phyloP scores from a whole-genome alignment of 2,329 filamentous ascomycete species.

The Diaporthe aspalathi region DNA sequence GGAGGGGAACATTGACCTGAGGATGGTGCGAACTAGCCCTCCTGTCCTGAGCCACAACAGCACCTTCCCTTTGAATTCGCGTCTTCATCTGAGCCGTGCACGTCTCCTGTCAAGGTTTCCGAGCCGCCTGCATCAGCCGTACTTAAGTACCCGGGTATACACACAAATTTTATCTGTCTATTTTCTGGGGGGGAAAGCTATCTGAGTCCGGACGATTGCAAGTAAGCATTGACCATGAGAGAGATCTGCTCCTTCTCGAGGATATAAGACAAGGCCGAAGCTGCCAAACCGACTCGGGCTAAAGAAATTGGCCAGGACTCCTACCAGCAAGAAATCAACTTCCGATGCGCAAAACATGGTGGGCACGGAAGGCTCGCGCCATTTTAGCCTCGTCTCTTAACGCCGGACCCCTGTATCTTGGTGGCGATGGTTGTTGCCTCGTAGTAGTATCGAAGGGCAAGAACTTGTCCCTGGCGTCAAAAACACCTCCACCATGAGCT shows the following conservation, averaged over 20 bases:
- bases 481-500: slow-evolving; percentile 5
- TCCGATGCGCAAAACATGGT: neutral
- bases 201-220: neutral
- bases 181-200: neutral
- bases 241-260: neutral
- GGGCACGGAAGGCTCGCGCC: neutral
- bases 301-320: neutral
- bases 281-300: neutral
- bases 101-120: no score
- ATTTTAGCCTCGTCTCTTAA: neutral
- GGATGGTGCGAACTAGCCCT: no score
- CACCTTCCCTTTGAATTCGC: no score
- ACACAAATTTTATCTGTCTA: neutral
- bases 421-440: neutral
- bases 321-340: neutral
- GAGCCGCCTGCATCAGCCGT: neutral
- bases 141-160: neutral
- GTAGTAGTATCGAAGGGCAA: neutral
- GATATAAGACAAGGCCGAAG: neutral
- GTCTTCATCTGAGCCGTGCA: neutral
- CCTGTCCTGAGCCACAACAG: neutral
- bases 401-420: neutral
- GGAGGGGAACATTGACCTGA: neutral
- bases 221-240: neutral
- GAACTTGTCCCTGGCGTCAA: neutral